A percentile compares a stretch with the other conserved stretches of the same genome.
These are phyloP conservation scores for Penicillium sp. DNA, from an alignment of 2,329 filamentous ascomycete genomes.

Conservation along the genomic window DNA sequence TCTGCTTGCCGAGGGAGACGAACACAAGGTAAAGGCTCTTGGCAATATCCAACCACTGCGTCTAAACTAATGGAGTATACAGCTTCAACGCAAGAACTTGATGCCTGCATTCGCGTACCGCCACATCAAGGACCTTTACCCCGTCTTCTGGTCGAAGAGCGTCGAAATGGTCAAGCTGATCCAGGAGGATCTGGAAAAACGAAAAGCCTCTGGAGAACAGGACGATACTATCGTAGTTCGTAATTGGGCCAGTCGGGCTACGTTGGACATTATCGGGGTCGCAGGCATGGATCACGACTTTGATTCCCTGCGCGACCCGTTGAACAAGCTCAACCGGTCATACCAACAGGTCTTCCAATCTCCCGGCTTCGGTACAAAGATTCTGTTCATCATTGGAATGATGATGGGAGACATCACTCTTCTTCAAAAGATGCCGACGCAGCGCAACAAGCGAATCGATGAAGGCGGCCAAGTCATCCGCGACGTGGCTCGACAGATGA, in stretches of 20 bases:
- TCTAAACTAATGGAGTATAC: not conserved
- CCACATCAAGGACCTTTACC: conserved; percentile 82
- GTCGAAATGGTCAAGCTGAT: conserved; percentile 69
- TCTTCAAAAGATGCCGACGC: conserved; percentile 66
- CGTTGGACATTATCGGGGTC: conserved; percentile 75
- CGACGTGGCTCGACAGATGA: conserved; percentile 67
- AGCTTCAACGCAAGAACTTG: conserved; percentile 71
- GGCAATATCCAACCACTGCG: no score
- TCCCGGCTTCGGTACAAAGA: conserved; percentile 31
- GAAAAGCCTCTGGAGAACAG: conserved; percentile 39
- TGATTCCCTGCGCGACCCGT: conserved; percentile 63
- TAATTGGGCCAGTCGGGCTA: conserved; percentile 67
- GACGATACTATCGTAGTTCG: conserved; percentile 59
- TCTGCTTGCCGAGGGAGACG: conserved; percentile 84
- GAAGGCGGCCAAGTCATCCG: conserved; percentile 64
- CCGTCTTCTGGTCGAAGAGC: conserved; percentile 80
- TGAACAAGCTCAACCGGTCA: conserved; percentile 58
- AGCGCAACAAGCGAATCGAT: conserved; percentile 68
- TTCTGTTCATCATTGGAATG: conserved; percentile 60
- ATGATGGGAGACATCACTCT: conserved; percentile 68
- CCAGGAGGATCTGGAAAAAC: conserved; percentile 45
- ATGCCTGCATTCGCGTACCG: conserved; percentile 84
- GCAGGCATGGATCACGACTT: conserved; percentile 75
- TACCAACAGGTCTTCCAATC: conserved; percentile 35
- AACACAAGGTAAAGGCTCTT: conserved; percentile 66